Conservation (phyloP, 2,329 filamentous ascomycete genomes). For the Colletotrichum neosansevieriae region DNA sequence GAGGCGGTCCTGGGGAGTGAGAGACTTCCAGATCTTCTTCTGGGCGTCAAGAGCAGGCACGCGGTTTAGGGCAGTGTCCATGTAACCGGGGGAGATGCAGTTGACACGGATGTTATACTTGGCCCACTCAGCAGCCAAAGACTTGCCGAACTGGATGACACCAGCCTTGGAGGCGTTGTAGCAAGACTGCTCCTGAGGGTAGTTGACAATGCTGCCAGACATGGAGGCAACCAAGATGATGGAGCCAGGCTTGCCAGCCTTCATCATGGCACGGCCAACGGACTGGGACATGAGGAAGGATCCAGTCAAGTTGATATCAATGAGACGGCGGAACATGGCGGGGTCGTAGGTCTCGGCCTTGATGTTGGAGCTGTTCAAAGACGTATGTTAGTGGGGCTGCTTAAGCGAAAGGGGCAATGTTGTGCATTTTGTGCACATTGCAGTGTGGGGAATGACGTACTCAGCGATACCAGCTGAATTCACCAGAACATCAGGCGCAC, state of each 20-base stretch:
- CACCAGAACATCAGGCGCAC: conserved; percentile 79
- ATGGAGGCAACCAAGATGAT: conserved; percentile 84
- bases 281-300: conserved; percentile 82
- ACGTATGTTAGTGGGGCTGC: conserved; percentile 27
- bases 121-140: conserved; percentile 86
- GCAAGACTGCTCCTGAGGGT: conserved; percentile 84
- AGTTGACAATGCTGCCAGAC: conserved; percentile 88
- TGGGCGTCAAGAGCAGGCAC: conserved; percentile 82
- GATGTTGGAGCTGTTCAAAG: conserved; percentile 72
- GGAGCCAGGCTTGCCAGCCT: conserved; percentile 75
- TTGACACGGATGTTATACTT: conserved; percentile 85
- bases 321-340: conserved; percentile 81
- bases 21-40: conserved; percentile 83
- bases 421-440: conserved; percentile 32
- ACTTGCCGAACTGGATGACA: conserved; percentile 83
- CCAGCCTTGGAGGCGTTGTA: conserved; percentile 89
- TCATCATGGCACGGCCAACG: conserved; percentile 80
- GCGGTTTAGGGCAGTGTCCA: conserved; percentile 86
- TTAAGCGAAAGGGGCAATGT: conserved; percentile 38
- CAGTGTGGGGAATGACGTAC: conserved; percentile 47
- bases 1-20: conserved; percentile 80
- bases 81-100: conserved; percentile 87
- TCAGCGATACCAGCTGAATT: conserved; percentile 86
- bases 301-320: conserved; percentile 86
- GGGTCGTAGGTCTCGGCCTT: conserved; percentile 82